A percentile compares a stretch with the other conserved stretches of the same genome.
Evolutionary conservation across 306 rosid species (phyloP).

Genomic region (Ormosia emarginata): DNA sequence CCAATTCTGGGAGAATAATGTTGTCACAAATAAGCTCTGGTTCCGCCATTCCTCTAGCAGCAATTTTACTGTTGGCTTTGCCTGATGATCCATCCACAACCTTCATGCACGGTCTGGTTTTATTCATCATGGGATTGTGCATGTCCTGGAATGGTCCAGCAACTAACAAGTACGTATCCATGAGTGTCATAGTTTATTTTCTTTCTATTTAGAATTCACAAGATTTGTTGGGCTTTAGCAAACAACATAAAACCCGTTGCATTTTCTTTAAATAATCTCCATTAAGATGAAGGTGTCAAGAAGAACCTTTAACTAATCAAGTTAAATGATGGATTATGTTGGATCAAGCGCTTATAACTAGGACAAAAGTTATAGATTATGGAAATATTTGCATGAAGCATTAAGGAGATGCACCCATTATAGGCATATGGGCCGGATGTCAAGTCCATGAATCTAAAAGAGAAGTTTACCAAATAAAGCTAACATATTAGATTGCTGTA

Average conservation of each 20-base stretch:
- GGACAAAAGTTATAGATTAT: no score
- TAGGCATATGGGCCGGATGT: no score
- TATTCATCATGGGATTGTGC: constrained; percentile 67
- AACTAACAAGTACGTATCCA: constrained; percentile 64
- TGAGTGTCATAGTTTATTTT: background rate
- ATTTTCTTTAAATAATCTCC: background rate
- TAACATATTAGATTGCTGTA: background rate
- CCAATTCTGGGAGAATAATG: constrained; percentile 68
- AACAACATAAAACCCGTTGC: background rate
- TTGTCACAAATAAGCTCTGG: constrained; percentile 79
- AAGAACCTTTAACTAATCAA: background rate
- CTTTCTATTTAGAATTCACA: background rate
- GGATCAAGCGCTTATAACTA: no score
- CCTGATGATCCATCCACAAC: constrained; percentile 68
- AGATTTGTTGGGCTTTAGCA: background rate
- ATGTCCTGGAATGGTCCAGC: constrained; percentile 72
- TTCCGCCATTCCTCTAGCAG: constrained; percentile 71
- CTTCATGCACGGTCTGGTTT: constrained; percentile 61
- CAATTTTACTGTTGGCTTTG: constrained; percentile 53
- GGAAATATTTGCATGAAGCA: no score
- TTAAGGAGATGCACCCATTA: no score
- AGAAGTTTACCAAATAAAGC: no score
- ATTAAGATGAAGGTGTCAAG: background rate
- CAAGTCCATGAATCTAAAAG: background rate
- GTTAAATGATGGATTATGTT: background rate